These are phyloP conservation scores for Maudiozyma bulderi DNA, from an alignment of 805 yeast genomes.

Conservation along the genomic window DNA sequence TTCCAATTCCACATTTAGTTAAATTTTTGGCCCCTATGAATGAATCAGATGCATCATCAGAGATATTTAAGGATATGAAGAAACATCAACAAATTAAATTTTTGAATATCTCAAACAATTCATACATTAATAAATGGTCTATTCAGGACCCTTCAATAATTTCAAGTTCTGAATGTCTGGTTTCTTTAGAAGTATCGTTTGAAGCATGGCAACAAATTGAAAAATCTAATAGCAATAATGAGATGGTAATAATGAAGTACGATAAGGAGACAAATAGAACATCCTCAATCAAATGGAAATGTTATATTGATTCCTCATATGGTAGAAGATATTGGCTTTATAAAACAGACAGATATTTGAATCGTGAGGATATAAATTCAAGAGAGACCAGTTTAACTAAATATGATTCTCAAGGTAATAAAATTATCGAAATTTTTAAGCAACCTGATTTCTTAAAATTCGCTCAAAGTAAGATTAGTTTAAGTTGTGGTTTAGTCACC, in stretches of 20 bases:
- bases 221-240: conserved; percentile 20
- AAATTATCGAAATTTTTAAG: conserved; percentile 34
- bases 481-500: conserved; percentile 29
- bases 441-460: conserved; percentile 33
- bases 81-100: conserved; percentile 35
- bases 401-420: conserved; percentile 60
- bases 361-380: conserved; percentile 27
- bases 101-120: conserved; percentile 59
- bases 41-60: conserved; percentile 7
- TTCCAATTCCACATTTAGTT: conserved; percentile 27
- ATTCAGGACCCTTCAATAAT: conserved; percentile 40
- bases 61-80: conserved; percentile 8
- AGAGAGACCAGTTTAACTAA: conserved; percentile 34
- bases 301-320: conserved; percentile 30
- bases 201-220: conserved; percentile 33
- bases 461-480: conserved; percentile 33
- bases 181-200: conserved; percentile 59
- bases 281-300: conserved; percentile 24
- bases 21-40: conserved; percentile 27
- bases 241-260: conserved; percentile 15
- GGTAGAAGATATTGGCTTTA: conserved; percentile 82
- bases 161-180: conserved; percentile 39
- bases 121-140: conserved; percentile 50
- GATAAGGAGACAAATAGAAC: conserved; percentile 10
- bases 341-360: conserved; percentile 31